Conservation (phyloP, 2,329 filamentous ascomycete genomes). For the Cadophora sp. region DNA sequence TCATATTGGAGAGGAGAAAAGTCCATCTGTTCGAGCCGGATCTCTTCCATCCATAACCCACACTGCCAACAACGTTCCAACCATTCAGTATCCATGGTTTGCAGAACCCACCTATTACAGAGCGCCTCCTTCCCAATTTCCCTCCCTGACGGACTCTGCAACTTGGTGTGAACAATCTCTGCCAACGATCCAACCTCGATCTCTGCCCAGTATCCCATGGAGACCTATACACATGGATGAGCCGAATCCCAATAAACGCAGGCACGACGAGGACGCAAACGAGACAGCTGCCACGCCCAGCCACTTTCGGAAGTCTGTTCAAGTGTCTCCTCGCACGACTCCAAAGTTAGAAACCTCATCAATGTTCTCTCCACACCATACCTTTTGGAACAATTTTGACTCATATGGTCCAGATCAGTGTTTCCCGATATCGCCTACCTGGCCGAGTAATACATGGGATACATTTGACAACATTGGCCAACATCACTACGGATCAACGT, state of each 20-base stretch:
- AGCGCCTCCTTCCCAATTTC: constrained; percentile 10
- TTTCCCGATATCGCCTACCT: neutral
- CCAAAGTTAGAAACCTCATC: neutral
- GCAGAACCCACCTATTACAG: constrained; percentile 8
- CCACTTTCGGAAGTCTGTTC: constrained; percentile 22
- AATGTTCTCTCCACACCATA: neutral
- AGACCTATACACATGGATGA: constrained; percentile 17
- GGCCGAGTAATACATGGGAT: constrained; percentile 20
- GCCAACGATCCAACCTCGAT: constrained; percentile 18
- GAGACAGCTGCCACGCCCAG: neutral
- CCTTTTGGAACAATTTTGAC: neutral
- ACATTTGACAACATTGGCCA: neutral
- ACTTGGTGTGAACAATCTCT: constrained; percentile 26
- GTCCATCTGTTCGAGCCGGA: constrained; percentile 16
- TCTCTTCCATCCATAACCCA: constrained; percentile 28
- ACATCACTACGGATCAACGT: neutral
- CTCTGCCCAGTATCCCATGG: constrained; percentile 19
- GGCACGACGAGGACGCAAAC: constrained; percentile 17
- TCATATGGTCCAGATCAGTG: neutral
- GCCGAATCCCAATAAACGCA: constrained; percentile 24
- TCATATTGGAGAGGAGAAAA: constrained; percentile 25
- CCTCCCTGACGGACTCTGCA: constrained; percentile 13
- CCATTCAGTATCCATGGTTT: constrained; percentile 18
- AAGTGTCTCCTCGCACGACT: constrained; percentile 26
- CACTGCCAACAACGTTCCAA: neutral